A percentile compares a stretch with the other conserved stretches of the same genome.
phyloP scores from a whole-genome alignment of 176 grass and related monocot genomes.

The Aegilops longissima region DNA sequence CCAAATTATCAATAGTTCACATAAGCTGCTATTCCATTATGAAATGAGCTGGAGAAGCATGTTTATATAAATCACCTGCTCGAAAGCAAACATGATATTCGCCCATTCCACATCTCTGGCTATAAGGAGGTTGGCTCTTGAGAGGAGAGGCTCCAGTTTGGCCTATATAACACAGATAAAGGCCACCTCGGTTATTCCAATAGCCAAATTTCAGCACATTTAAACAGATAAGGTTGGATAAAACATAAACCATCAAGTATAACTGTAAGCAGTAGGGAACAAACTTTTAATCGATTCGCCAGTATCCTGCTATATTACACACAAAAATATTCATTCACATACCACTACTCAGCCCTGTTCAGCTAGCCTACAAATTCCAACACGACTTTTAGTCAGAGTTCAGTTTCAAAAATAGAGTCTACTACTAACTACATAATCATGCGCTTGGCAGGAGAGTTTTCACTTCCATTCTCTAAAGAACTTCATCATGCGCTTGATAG shows the following conservation, averaged over 20 bases:
- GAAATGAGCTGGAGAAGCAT: conserved; percentile 8
- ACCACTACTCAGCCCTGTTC: neutral
- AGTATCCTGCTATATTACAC: neutral
- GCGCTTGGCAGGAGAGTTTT: no score
- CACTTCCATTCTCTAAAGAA: no score
- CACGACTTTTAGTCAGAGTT: neutral
- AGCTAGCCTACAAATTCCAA: neutral
- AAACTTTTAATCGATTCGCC: neutral
- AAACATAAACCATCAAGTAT: neutral
- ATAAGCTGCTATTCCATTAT: neutral
- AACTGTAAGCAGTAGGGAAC: neutral
- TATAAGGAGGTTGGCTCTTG: conserved; percentile 77
- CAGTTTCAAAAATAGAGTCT: neutral
- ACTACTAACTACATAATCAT: neutral
- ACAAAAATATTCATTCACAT: neutral
- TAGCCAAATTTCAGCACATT: neutral
- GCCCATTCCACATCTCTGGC: conserved; percentile 97
- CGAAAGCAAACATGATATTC: conserved; percentile 83
- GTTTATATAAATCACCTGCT: conserved; percentile 69
- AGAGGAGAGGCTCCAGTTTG: conserved; percentile 67
- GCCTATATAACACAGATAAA: conserved; percentile 41
- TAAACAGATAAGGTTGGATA: neutral
- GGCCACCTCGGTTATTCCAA: conserved; percentile 7
- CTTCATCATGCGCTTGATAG: no score
- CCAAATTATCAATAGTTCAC: neutral